phyloP scores from a whole-genome alignment of 768 basidiomycete genomes.

The Dendrothele bispora region DNA sequence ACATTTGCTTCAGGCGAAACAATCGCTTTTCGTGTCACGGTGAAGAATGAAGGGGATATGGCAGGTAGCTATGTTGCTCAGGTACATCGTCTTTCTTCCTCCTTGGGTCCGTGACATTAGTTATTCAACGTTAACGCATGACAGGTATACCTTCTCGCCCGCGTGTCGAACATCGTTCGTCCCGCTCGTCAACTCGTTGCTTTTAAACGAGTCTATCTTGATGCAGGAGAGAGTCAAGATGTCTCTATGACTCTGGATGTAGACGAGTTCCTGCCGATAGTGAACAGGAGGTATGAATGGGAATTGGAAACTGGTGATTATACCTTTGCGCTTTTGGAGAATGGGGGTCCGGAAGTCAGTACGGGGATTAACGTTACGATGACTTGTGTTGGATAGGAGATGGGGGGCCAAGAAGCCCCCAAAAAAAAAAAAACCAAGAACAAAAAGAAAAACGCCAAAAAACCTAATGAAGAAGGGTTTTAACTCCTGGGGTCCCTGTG shows the following conservation, averaged over 20 bases:
- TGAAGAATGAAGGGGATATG: constrained; percentile 19
- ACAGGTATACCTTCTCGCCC: constrained; percentile 22
- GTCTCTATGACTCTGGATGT: constrained; percentile 21
- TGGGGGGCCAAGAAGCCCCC: too few relatives aligned
- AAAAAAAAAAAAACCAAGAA: too few relatives aligned
- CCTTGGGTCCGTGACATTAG: not conserved
- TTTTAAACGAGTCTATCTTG: constrained; percentile 19
- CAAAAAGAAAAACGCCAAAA: too few relatives aligned
- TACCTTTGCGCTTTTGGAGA: constrained; percentile 21
- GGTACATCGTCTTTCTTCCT: constrained; percentile 6
- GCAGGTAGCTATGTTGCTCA: constrained; percentile 23
- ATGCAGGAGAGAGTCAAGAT: constrained; percentile 11
- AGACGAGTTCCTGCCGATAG: constrained; percentile 18
- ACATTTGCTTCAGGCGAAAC: constrained; percentile 19
- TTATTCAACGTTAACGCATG: not conserved
- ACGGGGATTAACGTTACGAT: constrained; percentile 21
- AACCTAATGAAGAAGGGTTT: too few relatives aligned
- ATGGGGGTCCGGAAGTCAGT: constrained; percentile 16
- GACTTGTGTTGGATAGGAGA: too few relatives aligned
- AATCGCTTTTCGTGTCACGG: constrained; percentile 18
- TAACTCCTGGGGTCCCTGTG: too few relatives aligned
- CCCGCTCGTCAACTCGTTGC: constrained; percentile 22
- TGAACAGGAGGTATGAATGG: constrained; percentile 22
- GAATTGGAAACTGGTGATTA: constrained; percentile 22
- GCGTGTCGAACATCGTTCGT: constrained; percentile 17